These are phyloP conservation scores for Plectosphaerella sp. DNA, from an alignment of 2,329 filamentous ascomycete species.

Conservation along the genomic window DNA sequence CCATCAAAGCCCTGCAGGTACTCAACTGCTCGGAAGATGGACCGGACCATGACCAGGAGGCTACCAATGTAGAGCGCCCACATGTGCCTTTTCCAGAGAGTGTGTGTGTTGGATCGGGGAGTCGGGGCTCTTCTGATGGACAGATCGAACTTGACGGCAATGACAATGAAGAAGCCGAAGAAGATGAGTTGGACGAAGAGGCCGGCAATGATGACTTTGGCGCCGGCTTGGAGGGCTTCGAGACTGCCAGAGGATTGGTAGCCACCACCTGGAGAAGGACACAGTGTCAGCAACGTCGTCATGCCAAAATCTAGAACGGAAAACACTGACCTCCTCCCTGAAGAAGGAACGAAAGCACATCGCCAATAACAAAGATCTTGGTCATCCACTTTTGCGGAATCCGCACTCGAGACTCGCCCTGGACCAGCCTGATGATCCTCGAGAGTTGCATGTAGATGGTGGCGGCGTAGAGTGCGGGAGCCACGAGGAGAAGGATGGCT, in stretches of 20 bases:
- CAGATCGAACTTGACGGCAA: slow-evolving; percentile 40
- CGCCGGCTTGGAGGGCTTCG: slow-evolving; percentile 20
- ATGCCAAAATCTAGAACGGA: no score
- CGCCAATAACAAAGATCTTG: slow-evolving; percentile 45
- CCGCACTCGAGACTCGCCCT: slow-evolving; percentile 33
- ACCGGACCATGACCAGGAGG: slow-evolving; percentile 33
- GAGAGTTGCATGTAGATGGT: slow-evolving; percentile 44
- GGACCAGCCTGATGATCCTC: slow-evolving; percentile 29
- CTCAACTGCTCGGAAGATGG: slow-evolving; percentile 36
- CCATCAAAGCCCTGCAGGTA: slow-evolving; percentile 31
- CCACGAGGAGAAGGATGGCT: slow-evolving; percentile 28
- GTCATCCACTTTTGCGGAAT: slow-evolving; percentile 41
- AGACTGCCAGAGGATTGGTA: slow-evolving; percentile 7
- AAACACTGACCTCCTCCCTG: slow-evolving; percentile 2
- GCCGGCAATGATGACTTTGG: slow-evolving; percentile 47
- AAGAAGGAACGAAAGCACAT: slow-evolving; percentile 39
- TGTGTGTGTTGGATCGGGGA: slow-evolving; percentile 12
- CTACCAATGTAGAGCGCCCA: slow-evolving; percentile 19
- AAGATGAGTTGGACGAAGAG: slow-evolving; percentile 51
- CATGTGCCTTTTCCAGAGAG: slow-evolving; percentile 26
- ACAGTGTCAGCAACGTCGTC: no score
- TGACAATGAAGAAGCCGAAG: slow-evolving; percentile 48
- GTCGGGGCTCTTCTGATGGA: slow-evolving; percentile 18
- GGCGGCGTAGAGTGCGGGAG: slow-evolving; percentile 38
- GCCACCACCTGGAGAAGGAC: slow-evolving; percentile 3